Evolutionary conservation across 768 basidiomycete species (phyloP), one percentile per base, ranked within the genome.

Genomic region (Mycena maculata): DNA sequence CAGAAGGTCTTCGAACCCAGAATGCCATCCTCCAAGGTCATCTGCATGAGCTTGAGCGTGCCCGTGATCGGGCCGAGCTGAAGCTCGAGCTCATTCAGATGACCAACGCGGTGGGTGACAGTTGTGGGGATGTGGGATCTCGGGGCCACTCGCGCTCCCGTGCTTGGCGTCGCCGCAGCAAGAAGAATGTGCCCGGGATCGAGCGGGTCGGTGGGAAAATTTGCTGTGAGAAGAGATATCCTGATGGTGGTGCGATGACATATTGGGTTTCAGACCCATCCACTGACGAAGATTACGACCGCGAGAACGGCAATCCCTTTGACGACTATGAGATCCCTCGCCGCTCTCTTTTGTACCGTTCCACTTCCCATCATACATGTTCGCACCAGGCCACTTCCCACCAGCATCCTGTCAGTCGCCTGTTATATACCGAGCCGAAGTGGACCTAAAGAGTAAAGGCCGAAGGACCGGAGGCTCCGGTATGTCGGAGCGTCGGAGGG

Each of bases 31-130:
- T 68, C n/a, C 60, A 71, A 39, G 16, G 39, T 31, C 55, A 33
- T 15, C 15, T 63, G 28, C 53, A 65, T 28, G 55, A 69, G 15
- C 47, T 63, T 3, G 68, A 71, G 36, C 62, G 56, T 12, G 62
- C n/a, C 15, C 41, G 15, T 48, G 70, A 75, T 53, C 63, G 49
- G 13, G 62, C 68, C 25, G 65, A 74, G 23, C 49, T 74, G 41
- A 27, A 66, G 27, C 30, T 64, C 1, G 48, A 66, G 65, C 42
- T 68, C n/a, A 18, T 57, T 20, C 9, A 42, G 52, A 16, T 31
- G 53, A 30, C 33, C 71, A 8, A n/a, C n/a, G n/a, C n/a, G n/a
- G n/a, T n/a, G n/a, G n/a, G n/a, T n/a, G n/a, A n/a, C n/a, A n/a
- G n/a, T n/a, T n/a, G n/a, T n/a, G n/a, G n/a, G n/a, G n/a, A n/a